Evolutionary conservation across 31 red algal genomes (phyloP).

Genomic region (Porphyra umbilicalis): DNA sequence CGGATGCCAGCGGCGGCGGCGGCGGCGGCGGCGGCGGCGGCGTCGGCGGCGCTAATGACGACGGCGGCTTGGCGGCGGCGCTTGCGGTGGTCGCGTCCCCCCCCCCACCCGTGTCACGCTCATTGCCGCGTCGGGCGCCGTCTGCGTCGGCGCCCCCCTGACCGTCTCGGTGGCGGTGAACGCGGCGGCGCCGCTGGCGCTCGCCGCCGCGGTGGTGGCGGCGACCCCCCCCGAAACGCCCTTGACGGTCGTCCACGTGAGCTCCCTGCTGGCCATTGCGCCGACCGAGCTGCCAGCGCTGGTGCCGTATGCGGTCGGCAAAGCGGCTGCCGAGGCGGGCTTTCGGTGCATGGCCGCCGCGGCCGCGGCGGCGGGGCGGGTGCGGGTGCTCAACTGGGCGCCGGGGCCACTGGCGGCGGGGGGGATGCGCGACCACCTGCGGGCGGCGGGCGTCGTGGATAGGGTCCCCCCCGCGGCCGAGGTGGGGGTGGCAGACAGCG

Average conservation of each 20-base stretch:
- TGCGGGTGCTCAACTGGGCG: neutral
- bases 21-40: neutral
- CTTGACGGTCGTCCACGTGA: neutral
- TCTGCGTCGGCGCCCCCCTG: neutral
- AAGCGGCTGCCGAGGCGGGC: neutral
- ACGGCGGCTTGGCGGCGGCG: neutral
- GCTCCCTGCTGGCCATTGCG: neutral
- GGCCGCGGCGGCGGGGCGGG: neutral
- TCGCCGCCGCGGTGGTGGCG: neutral
- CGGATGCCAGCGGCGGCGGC: neutral
- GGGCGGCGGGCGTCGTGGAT: neutral
- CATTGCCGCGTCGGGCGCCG: neutral
- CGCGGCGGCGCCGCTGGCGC: neutral
- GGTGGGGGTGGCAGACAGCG: neutral
- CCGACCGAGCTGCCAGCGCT: neutral
- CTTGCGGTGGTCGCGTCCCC: neutral
- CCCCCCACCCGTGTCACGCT: neutral
- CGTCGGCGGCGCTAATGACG: no score
- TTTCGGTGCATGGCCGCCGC: neutral
- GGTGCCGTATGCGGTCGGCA: neutral
- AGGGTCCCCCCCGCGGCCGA: neutral
- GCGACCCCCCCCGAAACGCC: neutral
- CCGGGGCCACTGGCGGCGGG: neutral
- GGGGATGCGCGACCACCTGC: neutral
- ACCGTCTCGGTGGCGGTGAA: neutral